A percentile compares a stretch with the other conserved stretches of the same genome.
Conservation (phyloP, 2,329 filamentous ascomycete species). For the Aspergillus hiratsukae region DNA sequence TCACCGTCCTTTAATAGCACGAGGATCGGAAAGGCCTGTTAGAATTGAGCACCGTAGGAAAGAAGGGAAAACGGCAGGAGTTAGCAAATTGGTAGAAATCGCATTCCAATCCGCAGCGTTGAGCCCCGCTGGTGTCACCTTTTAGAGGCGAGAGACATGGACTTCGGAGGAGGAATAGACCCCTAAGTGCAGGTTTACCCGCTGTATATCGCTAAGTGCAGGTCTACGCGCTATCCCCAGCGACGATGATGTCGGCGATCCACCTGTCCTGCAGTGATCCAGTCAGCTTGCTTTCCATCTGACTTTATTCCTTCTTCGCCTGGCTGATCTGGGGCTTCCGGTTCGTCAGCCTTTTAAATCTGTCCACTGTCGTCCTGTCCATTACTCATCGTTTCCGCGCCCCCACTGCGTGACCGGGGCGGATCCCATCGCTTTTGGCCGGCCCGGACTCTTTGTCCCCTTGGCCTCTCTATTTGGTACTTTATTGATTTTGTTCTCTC, state of each 20-base stretch:
- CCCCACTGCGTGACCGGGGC: background rate
- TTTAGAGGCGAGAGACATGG: background rate
- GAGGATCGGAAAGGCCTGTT: background rate
- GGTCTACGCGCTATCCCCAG: conserved; percentile 19
- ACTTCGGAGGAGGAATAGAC: conserved; percentile 8
- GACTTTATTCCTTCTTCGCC: background rate
- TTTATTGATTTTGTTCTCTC: background rate
- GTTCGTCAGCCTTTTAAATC: background rate
- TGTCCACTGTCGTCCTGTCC: background rate
- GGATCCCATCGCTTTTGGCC: conserved; percentile 7
- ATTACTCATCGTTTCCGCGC: conserved; percentile 2
- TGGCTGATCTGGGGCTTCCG: background rate
- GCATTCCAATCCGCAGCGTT: background rate
- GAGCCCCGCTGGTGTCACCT: background rate
- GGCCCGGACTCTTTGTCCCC: background rate
- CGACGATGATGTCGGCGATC: conserved; percentile 4
- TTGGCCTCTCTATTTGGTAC: background rate
- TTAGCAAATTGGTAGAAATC: background rate
- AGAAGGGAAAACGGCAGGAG: background rate
- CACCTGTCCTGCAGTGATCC: conserved; percentile 11
- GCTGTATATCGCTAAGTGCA: conserved; percentile 33
- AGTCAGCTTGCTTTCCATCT: background rate
- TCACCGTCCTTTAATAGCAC: background rate
- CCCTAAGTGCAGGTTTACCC: conserved; percentile 21
- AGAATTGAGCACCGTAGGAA: conserved; percentile 12